Evolutionary conservation across 805 yeast species (phyloP).

Genomic region (Saccharomycopsis selenospora): DNA sequence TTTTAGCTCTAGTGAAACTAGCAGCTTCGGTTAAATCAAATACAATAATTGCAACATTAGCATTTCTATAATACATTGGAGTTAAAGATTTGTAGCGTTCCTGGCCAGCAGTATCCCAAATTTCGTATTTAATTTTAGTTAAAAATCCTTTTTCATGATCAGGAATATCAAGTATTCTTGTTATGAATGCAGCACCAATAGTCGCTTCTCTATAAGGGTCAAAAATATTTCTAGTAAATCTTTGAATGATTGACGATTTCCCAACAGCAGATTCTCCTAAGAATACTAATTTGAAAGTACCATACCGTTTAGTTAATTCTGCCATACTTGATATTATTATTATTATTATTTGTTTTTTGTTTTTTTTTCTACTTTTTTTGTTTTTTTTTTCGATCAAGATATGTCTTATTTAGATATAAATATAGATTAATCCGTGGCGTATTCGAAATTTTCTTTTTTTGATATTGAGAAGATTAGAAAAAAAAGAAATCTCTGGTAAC

Average conservation of each 20-base stretch:
- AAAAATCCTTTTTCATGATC: slow-evolving; percentile 25
- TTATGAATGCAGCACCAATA: slow-evolving; percentile 97
- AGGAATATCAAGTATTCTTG: slow-evolving; percentile 52
- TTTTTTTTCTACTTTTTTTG: too few species aligned
- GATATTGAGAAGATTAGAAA: too few species aligned
- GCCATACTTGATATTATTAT: too few species aligned
- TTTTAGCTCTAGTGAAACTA: slow-evolving; percentile 71
- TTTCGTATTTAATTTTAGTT: slow-evolving; percentile 46
- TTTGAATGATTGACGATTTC: slow-evolving; percentile 43
- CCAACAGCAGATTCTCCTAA: slow-evolving; percentile 47
- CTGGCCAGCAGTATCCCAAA: slow-evolving; percentile 97
- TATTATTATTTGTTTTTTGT: too few species aligned
- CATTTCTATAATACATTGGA: slow-evolving; percentile 77
- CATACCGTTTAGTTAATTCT: slow-evolving; percentile 15
- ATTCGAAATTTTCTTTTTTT: too few species aligned
- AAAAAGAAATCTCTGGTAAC: too few species aligned
- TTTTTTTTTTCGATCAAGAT: too few species aligned
- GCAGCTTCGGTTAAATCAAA: slow-evolving; percentile 69
- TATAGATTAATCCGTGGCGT: too few species aligned
- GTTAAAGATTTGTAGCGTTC: slow-evolving; percentile 77
- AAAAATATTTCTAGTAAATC: slow-evolving; percentile 46
- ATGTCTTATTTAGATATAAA: too few species aligned
- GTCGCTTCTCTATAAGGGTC: slow-evolving; percentile 82
- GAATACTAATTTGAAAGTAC: slow-evolving; percentile 34
- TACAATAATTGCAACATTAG: slow-evolving; percentile 80